These are phyloP conservation scores for Phytophthora fragariae DNA, from an alignment of 352 stramenopile species.

Conservation along the genomic window DNA sequence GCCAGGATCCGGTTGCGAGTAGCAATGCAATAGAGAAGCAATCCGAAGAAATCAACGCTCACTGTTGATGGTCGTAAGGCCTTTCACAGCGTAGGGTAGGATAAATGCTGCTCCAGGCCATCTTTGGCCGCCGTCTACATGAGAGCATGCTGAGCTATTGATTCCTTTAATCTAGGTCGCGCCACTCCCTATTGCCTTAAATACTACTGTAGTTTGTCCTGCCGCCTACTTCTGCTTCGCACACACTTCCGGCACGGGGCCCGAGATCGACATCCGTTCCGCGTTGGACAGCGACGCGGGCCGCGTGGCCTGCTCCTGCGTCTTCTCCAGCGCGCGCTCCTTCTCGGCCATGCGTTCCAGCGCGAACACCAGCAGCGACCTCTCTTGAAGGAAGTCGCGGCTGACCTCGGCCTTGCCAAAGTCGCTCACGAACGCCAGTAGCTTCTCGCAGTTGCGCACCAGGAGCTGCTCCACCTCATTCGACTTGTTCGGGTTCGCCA, in stretches of 20 bases:
- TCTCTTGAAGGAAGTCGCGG: constrained; percentile 81
- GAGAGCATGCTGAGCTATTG: constrained; percentile 14
- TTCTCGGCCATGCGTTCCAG: constrained; percentile 70
- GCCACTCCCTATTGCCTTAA: constrained; percentile 30
- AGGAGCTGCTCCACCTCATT: constrained; percentile 76
- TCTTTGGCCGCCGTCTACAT: not conserved
- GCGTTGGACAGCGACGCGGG: constrained; percentile 52
- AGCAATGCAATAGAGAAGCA: too few species aligned
- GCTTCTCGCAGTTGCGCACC: constrained; percentile 78
- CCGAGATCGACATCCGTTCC: constrained; percentile 43
- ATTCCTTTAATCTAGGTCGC: constrained; percentile 27
- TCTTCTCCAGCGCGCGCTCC: constrained; percentile 31
- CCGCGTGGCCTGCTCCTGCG: constrained; percentile 35
- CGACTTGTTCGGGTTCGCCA: constrained; percentile 87
- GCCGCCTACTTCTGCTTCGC: constrained; percentile 46
- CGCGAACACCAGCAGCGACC: constrained; percentile 75
- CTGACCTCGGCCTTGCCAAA: constrained; percentile 80
- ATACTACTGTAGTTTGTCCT: constrained; percentile 38
- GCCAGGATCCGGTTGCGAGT: too few species aligned
- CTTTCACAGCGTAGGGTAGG: too few species aligned
- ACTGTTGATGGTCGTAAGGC: too few species aligned
- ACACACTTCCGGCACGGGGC: constrained; percentile 46
- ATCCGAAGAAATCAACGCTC: too few species aligned
- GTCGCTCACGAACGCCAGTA: constrained; percentile 77
- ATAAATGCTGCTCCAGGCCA: too few species aligned